Evolutionary conservation across 345 rosid genomes (phyloP).

Genomic region (Hibiscus mutabilis): DNA sequence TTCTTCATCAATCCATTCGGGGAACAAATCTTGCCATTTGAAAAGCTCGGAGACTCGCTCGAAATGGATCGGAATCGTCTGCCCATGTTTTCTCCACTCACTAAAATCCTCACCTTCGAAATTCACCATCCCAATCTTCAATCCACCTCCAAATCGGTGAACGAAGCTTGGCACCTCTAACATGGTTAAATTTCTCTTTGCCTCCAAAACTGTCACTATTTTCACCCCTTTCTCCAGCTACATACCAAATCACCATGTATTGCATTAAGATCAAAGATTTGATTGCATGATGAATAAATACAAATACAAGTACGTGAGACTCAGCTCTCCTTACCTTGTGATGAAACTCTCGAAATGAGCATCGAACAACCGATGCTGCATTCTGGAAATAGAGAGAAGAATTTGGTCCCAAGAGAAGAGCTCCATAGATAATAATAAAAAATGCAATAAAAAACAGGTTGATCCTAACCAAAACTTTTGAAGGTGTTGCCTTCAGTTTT

Average conservation of each 20-base stretch:
- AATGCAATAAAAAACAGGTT: constrained; percentile 53
- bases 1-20: constrained; percentile 98
- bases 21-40: constrained; percentile 75
- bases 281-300: background rate
- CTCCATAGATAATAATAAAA: constrained; percentile 47
- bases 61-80: constrained; percentile 37
- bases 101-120: constrained; percentile 58
- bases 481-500: constrained; percentile 50
- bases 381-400: constrained; percentile 52
- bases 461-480: constrained; percentile 55
- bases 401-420: constrained; percentile 58
- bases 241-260: background rate
- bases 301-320: background rate
- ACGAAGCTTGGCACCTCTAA: constrained; percentile 64
- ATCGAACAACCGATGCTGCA: constrained; percentile 57
- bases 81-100: constrained; percentile 52
- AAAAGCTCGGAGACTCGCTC: constrained; percentile 53
- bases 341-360: constrained; percentile 71
- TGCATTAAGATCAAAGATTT: background rate
- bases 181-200: constrained; percentile 29
- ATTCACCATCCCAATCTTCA: constrained; percentile 78
- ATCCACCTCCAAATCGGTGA: constrained; percentile 32
- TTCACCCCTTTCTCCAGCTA: constrained; percentile 49
- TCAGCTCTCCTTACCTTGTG: constrained; percentile 90
- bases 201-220: constrained; percentile 51